Evolutionary conservation across 2,329 filamentous ascomycete genomes (phyloP), one percentile per base, ranked within the genome.

Genomic region (Apiospora koreana): DNA sequence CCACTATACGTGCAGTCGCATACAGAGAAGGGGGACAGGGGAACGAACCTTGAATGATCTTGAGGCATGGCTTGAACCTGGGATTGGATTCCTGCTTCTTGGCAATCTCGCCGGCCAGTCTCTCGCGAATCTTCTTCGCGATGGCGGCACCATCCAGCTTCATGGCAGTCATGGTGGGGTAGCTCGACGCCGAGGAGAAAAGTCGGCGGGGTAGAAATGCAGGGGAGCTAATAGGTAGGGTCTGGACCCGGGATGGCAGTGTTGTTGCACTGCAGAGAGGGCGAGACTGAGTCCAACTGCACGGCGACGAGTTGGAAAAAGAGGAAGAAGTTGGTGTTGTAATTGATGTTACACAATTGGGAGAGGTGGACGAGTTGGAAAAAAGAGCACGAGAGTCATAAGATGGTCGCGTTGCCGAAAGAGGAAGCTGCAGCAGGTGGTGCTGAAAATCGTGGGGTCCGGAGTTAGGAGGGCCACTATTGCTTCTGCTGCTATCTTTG

Each of bases 81-180:
- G 95, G 93, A 81, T 98, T 98, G 72, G 86, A 82, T 83, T 89
- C 88, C 83, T 98, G 95, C 80, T 91, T 92, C 80, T 93, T 86
- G 75, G 89, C 88, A 82, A 99, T 97, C 82, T 98, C 92, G 65
- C 85, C 85, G 77, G 92, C 92, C 77, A 99, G 88, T 72, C 88
- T 88, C 85, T 95, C 93, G 72, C 96, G 92, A 80, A 98, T 97
- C 80, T 86, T 88, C 86, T 95, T 97, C 76, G 96, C 96, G 85
- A 98, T 94, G 80, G 94, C 94, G 70, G 92, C 97, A 86, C 96
- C 96, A 85, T 99, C 96, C 78, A 99, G 96, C 86, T 94, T 97
- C 77, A 88, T 89, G 75, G 94, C 95, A 76, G 90, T 89, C 95
- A 98, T 98, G 79, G 83, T 86, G 83, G 84, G 79, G 76, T 84